Evolutionary conservation across 768 basidiomycete species (phyloP), one percentile per base, ranked within the genome.

Genomic region (Psilocybe subaeruginosa): DNA sequence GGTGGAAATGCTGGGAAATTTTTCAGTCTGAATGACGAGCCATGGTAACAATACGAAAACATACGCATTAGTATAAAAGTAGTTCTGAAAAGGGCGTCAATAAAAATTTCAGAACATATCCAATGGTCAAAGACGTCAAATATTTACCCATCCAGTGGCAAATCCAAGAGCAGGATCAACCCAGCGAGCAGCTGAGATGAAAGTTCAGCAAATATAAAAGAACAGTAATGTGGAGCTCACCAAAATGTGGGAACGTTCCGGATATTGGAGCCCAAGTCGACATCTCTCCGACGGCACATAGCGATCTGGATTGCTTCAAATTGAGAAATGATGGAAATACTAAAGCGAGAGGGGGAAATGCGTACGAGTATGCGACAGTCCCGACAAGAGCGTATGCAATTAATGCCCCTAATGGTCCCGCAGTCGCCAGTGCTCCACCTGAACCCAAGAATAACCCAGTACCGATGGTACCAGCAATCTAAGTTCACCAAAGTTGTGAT

Each of bases 211-310:
- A 8, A 23, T 30, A 9, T n/a, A 30, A 11, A 8, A 37, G 17
- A 23, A 31, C 19, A 3, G 16, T 16, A 41, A 35, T 56, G 47
- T 33, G 19, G 12, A 19, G 57, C 77, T 4, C 51, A 83, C 85
- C 86, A 70, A 82, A 91, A 73, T 90, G 88, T 17, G 89, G 88
- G 70, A 91, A 92, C 0, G 89, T 87, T 16, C 91, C 91, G 3
- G 90, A 89, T 51, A 92, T 85, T 2, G 91, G 91, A 1, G 89
- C 90, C 74, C 85, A 84, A 3, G 88, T 85, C n/a, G 90, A 89
- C 90, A 92, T 89, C 74, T 93, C 91, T 35, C 86, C 90, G 12
- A 91, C 71, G 2, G 86, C 83, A 66, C 88, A 88, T 12, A 91
- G 74, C 3, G 86, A 84, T 5, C 84, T 86, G 47, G 51, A 50